Evolutionary conservation across 352 stramenopile genomes (phyloP), one percentile per base, ranked within the genome.

Genomic region (Blastocystis sp.): DNA sequence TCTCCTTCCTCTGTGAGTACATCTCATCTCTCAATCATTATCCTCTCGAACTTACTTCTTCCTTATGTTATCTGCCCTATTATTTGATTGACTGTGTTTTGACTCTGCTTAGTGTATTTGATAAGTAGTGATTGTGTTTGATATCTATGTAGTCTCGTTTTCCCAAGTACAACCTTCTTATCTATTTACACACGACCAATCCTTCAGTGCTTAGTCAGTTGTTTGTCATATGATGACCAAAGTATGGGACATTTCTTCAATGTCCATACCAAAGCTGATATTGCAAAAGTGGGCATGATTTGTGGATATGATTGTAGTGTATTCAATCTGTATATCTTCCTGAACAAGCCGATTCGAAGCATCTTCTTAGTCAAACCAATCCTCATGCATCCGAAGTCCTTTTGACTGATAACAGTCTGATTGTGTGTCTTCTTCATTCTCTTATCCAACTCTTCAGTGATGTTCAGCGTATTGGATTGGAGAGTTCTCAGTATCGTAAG

Each of bases 381-480:
- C 37, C 52, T 0, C 69, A 63, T 39, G 69, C 69, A 16, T 80
- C 69, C 1, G 69, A 80, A 21, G 29, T 27, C 9, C 43, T 80
- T 21, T 42, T 80, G 3, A 59, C 21, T 39, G 43, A 80, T 54
- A 63, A 59, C 21, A 14, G 21, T n/a, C 42, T 59, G 3, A 24
- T 80, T 32, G 58, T 54, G 5, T 4, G 43, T 11, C 21, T 80
- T n/a, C 37, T 80, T 27, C 49, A 80, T 39, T 29, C 35, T 32
- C 49, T 80, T 6, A 52, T 80, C 11, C 43, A 37, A n/a, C 69
- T 58, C 5, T 80, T 80, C 69, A 80, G 69, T 39, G 69, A 80
- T 21, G 69, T 80, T 7, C 35, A 80, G 51, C 16, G 69, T 5
- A 49, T 80, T 14, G 69, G 69, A 7, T 24, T 80, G 14, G 69